These are phyloP conservation scores for Mycena galericulata DNA, from an alignment of 768 basidiomycete species.

Conservation along the genomic window DNA sequence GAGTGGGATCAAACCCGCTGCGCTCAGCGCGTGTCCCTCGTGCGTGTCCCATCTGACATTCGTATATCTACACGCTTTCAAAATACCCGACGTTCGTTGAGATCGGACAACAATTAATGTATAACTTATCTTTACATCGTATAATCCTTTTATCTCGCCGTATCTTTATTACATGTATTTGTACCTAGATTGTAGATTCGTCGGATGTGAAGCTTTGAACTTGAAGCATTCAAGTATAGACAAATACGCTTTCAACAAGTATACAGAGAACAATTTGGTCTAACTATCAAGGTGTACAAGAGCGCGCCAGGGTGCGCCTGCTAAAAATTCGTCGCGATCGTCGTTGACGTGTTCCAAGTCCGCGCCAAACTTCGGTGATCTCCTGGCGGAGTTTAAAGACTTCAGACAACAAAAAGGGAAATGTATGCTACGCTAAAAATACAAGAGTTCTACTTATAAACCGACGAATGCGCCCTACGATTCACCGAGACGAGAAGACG, in stretches of 20 bases:
- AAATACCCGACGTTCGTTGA: slow-evolving; percentile 32
- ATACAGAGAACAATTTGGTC: neutral
- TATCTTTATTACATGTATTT: slow-evolving; percentile 32
- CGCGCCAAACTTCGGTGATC: no score
- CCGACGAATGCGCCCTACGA: neutral
- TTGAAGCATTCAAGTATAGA: no score
- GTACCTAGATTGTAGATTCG: neutral
- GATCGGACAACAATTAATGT: slow-evolving; percentile 22
- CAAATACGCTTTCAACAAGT: no score
- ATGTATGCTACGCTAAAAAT: slow-evolving; percentile 17
- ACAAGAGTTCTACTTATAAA: slow-evolving; percentile 9
- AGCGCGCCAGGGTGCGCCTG: no score
- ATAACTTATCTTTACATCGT: slow-evolving; percentile 22
- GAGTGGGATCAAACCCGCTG: slow-evolving; percentile 89
- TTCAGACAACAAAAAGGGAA: neutral
- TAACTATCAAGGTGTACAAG: no score
- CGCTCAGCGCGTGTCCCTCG: slow-evolving; percentile 87
- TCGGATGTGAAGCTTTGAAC: no score
- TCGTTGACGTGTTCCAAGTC: no score
- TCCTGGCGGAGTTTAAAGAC: no score
- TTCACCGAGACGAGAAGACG: neutral
- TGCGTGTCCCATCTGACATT: slow-evolving; percentile 73
- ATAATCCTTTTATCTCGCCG: slow-evolving; percentile 22
- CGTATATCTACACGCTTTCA: slow-evolving; percentile 47
- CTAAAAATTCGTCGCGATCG: no score